Conservation (phyloP, 257 asterid species). For the Handroanthus guayacan region DNA sequence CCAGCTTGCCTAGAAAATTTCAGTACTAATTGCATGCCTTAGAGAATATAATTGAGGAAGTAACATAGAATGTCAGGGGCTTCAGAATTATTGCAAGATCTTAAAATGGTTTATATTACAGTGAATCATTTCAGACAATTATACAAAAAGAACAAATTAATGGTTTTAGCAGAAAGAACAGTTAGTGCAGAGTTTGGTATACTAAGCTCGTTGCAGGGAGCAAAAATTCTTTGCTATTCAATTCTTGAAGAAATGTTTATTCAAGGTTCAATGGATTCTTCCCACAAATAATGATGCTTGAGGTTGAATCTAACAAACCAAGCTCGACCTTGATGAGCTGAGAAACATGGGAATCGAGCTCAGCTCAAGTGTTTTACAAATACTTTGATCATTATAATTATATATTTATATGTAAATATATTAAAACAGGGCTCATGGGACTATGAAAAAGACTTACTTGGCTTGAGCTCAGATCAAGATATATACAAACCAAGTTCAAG, state of each 20-base stretch:
- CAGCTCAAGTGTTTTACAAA: too few species aligned
- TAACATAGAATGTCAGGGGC: background rate
- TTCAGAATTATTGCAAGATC: conserved; percentile 17
- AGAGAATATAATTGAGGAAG: background rate
- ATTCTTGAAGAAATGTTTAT: background rate
- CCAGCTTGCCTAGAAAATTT: background rate
- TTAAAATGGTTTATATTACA: background rate
- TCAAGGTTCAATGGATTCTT: background rate
- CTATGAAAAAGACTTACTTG: too few species aligned
- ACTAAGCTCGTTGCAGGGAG: conserved; percentile 17
- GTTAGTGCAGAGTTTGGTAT: background rate
- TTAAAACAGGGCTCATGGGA: too few species aligned
- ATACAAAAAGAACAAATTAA: background rate
- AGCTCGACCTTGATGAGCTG: too few species aligned
- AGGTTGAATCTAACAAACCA: too few species aligned
- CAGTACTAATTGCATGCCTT: background rate
- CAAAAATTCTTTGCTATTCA: conserved; percentile 8
- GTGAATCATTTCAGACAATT: background rate
- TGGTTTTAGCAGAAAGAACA: background rate
- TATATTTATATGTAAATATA: too few species aligned
- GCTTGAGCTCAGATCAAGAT: too few species aligned
- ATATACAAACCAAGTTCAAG: too few species aligned
- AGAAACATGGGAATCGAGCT: too few species aligned
- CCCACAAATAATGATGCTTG: too few species aligned
- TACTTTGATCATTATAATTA: too few species aligned